Evolutionary conservation across 2,329 filamentous ascomycete genomes (phyloP).

Genomic region (Ascochyta pisi): DNA sequence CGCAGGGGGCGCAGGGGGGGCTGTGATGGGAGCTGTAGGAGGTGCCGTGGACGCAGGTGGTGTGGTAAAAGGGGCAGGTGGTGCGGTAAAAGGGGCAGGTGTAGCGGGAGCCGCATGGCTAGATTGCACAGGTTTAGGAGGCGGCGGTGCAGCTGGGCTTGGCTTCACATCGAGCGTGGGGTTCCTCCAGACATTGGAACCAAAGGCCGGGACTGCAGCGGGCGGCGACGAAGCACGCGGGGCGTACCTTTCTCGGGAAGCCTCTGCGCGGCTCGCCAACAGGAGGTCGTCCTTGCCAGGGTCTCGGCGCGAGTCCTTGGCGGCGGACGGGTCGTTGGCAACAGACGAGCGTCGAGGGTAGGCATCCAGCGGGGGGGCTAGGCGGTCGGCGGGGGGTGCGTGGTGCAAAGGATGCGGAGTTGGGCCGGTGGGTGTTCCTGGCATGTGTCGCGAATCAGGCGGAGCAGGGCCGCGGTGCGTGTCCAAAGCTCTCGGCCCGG

Average conservation of each 20-base stretch:
- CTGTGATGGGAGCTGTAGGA: too few species aligned
- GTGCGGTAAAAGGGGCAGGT: conserved; percentile 8
- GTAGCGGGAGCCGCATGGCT: conserved; percentile 24
- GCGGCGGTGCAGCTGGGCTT: conserved; percentile 27
- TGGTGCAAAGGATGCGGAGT: conserved; percentile 44
- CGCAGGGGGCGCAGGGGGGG: conserved; percentile 28
- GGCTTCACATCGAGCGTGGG: conserved; percentile 47
- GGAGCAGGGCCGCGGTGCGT: conserved; percentile 39
- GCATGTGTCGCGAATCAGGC: conserved; percentile 40
- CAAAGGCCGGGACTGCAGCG: conserved; percentile 64
- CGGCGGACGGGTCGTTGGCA: conserved; percentile 40
- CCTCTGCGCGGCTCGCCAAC: conserved; percentile 54
- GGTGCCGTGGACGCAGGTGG: too few species aligned
- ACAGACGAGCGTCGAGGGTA: conserved; percentile 48
- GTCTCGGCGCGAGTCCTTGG: conserved; percentile 48
- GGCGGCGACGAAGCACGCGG: conserved; percentile 60
- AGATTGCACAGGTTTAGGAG: conserved; percentile 36
- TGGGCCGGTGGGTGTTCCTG: conserved; percentile 44
- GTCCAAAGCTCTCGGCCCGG: conserved; percentile 38
- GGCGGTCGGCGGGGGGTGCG: conserved; percentile 42
- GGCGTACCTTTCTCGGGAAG: conserved; percentile 55
- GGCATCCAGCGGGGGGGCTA: conserved; percentile 38
- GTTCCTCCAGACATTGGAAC: conserved; percentile 54
- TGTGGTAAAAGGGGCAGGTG: too few species aligned
- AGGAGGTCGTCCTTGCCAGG: conserved; percentile 54